phyloP scores from a whole-genome alignment of 2,329 filamentous ascomycete species.

The Alternaria brassicae region DNA sequence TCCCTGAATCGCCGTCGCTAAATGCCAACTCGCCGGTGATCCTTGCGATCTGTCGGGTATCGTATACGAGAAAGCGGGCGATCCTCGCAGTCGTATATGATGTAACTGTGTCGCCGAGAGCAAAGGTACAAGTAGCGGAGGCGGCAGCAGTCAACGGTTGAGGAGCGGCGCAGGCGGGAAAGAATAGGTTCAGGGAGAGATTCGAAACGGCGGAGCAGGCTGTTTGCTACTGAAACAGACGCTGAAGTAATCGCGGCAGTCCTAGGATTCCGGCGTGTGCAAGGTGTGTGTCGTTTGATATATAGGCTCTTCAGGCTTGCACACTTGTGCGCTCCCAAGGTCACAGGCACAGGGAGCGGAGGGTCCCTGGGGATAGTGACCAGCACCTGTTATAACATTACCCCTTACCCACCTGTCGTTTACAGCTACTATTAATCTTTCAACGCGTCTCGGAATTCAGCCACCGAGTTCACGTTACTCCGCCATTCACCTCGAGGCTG shows the following conservation, averaged over 20 bases:
- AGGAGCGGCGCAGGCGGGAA: constrained; percentile 21
- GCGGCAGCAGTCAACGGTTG: constrained; percentile 15
- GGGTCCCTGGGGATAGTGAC: constrained; percentile 7
- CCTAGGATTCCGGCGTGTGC: constrained; percentile 20
- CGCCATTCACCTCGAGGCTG: constrained; percentile 33
- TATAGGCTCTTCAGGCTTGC: constrained; percentile 20
- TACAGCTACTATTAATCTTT: constrained; percentile 36
- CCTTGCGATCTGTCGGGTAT: constrained; percentile 19
- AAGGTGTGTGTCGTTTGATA: constrained; percentile 20
- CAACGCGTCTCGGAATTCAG: constrained; percentile 17
- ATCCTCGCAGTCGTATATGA: constrained; percentile 10
- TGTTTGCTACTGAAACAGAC: constrained; percentile 35
- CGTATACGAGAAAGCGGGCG: constrained; percentile 16
- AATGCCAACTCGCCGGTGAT: constrained; percentile 22
- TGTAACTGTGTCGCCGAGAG: constrained; percentile 1
- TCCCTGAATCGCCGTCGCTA: constrained; percentile 27
- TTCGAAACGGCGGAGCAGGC: constrained; percentile 24
- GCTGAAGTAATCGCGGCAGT: constrained; percentile 22
- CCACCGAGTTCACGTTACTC: constrained; percentile 22
- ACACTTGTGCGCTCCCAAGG: constrained; percentile 18
- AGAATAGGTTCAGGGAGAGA: constrained; percentile 15
- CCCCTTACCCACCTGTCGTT: constrained; percentile 21
- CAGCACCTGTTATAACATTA: constrained; percentile 17
- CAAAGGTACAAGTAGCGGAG: constrained; percentile 1
- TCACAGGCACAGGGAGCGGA: constrained; percentile 25